Evolutionary conservation across 2,329 filamentous ascomycete genomes (phyloP), one percentile per base, ranked within the genome.

Genomic region (Fusarium sp.): DNA sequence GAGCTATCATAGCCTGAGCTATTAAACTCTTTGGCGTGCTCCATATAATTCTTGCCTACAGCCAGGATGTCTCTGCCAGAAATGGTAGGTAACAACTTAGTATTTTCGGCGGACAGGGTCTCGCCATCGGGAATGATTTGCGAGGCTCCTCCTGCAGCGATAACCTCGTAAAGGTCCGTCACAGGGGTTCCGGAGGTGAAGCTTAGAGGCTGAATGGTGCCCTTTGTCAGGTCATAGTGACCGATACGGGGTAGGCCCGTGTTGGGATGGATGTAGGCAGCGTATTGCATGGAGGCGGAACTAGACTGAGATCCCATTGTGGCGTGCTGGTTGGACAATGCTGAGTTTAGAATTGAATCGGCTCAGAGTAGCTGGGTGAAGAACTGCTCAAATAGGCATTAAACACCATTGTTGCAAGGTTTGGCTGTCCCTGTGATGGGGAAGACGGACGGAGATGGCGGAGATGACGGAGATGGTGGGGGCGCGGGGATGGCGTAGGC

Each of bases 1-100:
- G 81, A 85, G 57, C 80, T 81, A 72, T 88, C 86, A 33, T 57
- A 88, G 0, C 86, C 85, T 2, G 82, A 85, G 12, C 75, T 79
- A 69, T 88, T 86, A 76, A 88, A 88, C 62, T 88, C 85, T 54
- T 82, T 84, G 2, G 86, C 86, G 70, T 88, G 86, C 40, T 86
- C 85, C 33, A 78, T 77, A 67, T 88, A 88, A 67, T 88, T 88
- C 72, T 88, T 87, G 30, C 85, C 84, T 3, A 88, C 83, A 46
- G 84, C 81, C 3, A 88, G 79, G n/a, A 88, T 76, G 72, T 88
- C 85, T 28, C 85, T 79, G 8, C 80, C 81, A 20, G 75, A 77
- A 41, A 87, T 79, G 0, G 84, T 82, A 4, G 85, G 77, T 0
- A 86, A 77, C 1, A 86, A 71, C 58, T 79, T 80, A 23, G 83